Conservation (phyloP, 148 eudicot genomes). For the Chenopodium suecicum region DNA sequence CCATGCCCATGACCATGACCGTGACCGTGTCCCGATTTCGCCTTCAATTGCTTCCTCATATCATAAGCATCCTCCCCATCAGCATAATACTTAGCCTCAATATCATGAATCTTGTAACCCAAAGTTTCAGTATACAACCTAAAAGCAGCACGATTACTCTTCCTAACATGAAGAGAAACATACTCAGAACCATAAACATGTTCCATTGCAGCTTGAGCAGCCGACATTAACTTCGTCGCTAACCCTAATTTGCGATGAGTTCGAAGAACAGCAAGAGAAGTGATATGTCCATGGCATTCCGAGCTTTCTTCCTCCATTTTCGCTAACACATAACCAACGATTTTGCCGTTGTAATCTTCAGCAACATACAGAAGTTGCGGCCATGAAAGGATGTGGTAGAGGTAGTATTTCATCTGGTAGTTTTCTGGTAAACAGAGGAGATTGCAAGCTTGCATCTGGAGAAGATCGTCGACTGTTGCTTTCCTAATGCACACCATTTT, state of each 20-base stretch:
- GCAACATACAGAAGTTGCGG: constrained; percentile 91
- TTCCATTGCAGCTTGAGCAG: constrained; percentile 92
- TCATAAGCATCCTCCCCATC: constrained; percentile 87
- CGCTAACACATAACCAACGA: constrained; percentile 85
- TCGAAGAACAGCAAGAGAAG: constrained; percentile 80
- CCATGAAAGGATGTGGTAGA: constrained; percentile 94
- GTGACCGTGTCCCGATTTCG: constrained; percentile 35
- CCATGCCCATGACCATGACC: constrained; percentile 33
- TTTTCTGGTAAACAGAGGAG: constrained; percentile 85
- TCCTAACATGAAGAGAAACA: constrained; percentile 80
- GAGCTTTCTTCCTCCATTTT: constrained; percentile 91
- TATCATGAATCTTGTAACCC: constrained; percentile 81
- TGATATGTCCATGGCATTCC: constrained; percentile 93
- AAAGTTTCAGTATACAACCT: constrained; percentile 73
- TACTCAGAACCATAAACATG: constrained; percentile 67
- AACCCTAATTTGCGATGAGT: constrained; percentile 85
- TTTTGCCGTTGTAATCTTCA: constrained; percentile 80
- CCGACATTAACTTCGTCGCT: constrained; percentile 95
- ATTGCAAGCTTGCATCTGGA: constrained; percentile 91
- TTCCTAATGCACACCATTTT: constrained; percentile 87
- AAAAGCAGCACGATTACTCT: constrained; percentile 89
- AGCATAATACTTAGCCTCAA: constrained; percentile 92
- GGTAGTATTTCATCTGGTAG: constrained; percentile 93
- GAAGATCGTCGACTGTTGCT: constrained; percentile 76
- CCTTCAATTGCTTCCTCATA: constrained; percentile 74